Percentiles rank a stretch among this genome's conserved stretches.
Evolutionary conservation across 805 yeast genomes (phyloP).

Genomic region (Metschnikowia anglica): DNA sequence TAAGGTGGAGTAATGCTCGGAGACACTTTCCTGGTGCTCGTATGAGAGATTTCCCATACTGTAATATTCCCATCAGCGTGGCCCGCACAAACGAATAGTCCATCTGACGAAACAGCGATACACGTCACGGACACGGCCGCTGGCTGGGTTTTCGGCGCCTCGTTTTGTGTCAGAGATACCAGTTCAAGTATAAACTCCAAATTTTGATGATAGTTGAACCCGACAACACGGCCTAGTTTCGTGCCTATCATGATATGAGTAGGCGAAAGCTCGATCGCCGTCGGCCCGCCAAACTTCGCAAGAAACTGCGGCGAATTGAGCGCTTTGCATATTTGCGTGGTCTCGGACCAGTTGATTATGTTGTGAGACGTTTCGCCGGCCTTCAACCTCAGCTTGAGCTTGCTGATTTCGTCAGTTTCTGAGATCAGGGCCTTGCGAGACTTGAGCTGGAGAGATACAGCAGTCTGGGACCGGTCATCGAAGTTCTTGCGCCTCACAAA

Average conservation of each 20-base stretch:
- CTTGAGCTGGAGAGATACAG: constrained; percentile 14
- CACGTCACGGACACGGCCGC: constrained; percentile 3
- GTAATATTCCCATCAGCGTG: constrained; percentile 60
- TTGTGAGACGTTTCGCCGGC: constrained; percentile 4
- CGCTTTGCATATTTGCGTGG: constrained; percentile 20
- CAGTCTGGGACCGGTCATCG: constrained; percentile 40
- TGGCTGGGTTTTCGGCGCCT: background rate
- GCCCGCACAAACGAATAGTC: constrained; percentile 68
- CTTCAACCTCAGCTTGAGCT: background rate
- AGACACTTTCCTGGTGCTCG: background rate
- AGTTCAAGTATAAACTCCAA: constrained; percentile 42
- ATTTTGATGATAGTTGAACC: constrained; percentile 69
- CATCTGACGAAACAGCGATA: constrained; percentile 50
- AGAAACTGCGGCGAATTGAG: constrained; percentile 27
- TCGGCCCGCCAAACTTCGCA: constrained; percentile 25
- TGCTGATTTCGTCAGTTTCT: background rate
- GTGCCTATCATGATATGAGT: constrained; percentile 66
- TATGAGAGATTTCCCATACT: constrained; percentile 57
- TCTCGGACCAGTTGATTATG: constrained; percentile 29
- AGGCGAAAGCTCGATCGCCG: constrained; percentile 27
- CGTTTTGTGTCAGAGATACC: background rate
- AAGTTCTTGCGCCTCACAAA: constrained; percentile 26
- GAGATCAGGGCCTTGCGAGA: background rate
- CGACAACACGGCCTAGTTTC: constrained; percentile 56
- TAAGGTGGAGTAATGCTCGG: constrained; percentile 3